These are phyloP conservation scores for Sanchytrium tribonematis DNA, from an alignment of 371 early-diverging fungal genomes.

Conservation along the genomic window DNA sequence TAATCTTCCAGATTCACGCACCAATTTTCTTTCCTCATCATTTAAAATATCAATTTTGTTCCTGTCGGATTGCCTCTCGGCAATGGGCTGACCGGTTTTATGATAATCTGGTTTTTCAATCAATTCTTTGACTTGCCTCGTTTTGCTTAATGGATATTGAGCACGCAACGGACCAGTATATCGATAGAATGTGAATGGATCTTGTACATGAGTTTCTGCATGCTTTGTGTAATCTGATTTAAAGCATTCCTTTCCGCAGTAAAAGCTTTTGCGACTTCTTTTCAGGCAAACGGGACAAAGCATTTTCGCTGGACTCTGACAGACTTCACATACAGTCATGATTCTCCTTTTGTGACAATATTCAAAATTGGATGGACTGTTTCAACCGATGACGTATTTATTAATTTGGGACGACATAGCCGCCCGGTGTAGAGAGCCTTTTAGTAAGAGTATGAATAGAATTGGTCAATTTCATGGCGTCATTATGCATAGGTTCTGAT, in stretches of 20 bases:
- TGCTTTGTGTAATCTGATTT: neutral
- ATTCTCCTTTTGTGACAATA: no score
- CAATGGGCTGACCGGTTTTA: conserved; percentile 3
- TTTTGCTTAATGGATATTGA: conserved; percentile 51
- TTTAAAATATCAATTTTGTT: conserved; percentile 7
- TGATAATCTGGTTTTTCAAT: conserved; percentile 58
- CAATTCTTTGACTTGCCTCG: conserved; percentile 34
- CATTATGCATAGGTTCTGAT: no score
- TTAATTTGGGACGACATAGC: no score
- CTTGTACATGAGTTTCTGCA: neutral
- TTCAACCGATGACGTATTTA: no score
- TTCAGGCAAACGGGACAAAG: neutral
- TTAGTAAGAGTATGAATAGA: no score
- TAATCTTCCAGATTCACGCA: conserved; percentile 28
- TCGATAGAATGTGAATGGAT: conserved; percentile 44
- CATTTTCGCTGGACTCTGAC: neutral
- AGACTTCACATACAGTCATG: neutral
- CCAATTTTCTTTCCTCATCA: conserved; percentile 38
- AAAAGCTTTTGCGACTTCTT: neutral
- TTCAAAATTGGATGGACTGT: no score
- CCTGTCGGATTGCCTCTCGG: neutral
- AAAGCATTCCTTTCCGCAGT: neutral
- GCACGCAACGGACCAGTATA: conserved; percentile 59
- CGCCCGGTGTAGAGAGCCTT: no score
- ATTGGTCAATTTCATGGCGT: no score